Evolutionary conservation across 2,329 filamentous ascomycete genomes (phyloP), one percentile per base, ranked within the genome.

Genomic region (Trichophyton rubrum): DNA sequence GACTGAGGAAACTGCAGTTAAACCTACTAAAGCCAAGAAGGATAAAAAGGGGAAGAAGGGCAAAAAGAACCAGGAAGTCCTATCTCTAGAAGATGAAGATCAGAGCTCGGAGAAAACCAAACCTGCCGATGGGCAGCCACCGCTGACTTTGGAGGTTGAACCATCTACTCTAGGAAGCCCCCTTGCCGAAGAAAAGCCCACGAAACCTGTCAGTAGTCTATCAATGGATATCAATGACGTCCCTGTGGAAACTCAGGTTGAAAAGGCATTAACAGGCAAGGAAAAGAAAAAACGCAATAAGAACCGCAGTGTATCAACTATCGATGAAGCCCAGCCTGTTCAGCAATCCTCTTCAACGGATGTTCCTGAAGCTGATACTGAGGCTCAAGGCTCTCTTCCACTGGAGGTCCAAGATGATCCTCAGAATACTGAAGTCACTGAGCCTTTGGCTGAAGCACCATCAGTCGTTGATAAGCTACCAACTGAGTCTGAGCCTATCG

Each of bases 21-120:
- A 55, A 15, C 51, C 27, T 55, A 15, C 30, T n/a, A 55, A 55
- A 55, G 20, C 24, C 9, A 40, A 40, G 47, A 56, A 59, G 58
- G 56, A 49, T 33, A 30, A 62, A 40, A 45, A 61, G 59, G 49
- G 59, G 30, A 61, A 49, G 56, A 59, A 43, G n/a, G 8, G 20
- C 35, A 61, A 53, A 33, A 57, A 53, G 55, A 43, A 57, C 8
- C 47, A 15, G n/a, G 61, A 30, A 20, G 15, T 20, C 17, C 13
- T 22, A n/a, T 17, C 57, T 43, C 6, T 15, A 22, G 41, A 59
- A 30, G 41, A 59, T 33, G 43, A 59, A 47, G n/a, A 22, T 11
- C 17, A 45, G 11, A 20, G 4, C 13, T 3, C 22, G 6, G 27
- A 55, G 47, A n/a, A 17, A 15, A 13, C 40, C 4, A 20, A 22